Evolutionary conservation across 495 filamentous ascomycete genomes (phyloP), one percentile per base, ranked within the genome.

Genomic region (Neurospora hispaniola): DNA sequence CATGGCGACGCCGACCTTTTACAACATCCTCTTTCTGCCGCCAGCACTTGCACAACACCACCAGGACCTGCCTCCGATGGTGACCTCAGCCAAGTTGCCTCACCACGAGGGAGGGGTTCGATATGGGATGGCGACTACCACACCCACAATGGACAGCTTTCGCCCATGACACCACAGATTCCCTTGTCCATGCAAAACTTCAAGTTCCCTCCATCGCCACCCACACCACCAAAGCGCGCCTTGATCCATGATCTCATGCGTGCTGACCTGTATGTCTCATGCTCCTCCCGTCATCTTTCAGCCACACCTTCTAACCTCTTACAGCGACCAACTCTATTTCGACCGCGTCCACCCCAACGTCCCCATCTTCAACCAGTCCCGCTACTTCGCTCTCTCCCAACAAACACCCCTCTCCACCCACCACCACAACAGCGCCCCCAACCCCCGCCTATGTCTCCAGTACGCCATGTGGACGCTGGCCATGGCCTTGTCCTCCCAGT

Each of bases 401-500:
- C 76, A 76, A 35, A 35, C 6, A 62, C 54, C 54, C 7, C 54
- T 35, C 27, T 35, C 54, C 11, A 4, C 20, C 23, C 27, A 59
- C 48, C 48, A 59, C 23, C 20, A 10, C 20, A 5, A 27, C 46
- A 40, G 35, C 23, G 11, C 31, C 41, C 76, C 78, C 43, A 76
- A 80, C 4, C 74, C 80, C 38, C 79, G 80, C 42, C 71, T 80
- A 43, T 86, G 85, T 73, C 75, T 89, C 10, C 85, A 87, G 70
- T 83, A 84, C 74, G 86, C 87, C 41, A 88, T 89, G 86, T 88
- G 86, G 84, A 85, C 86, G 1, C 74, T 86, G 9, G 86, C 88
- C 11, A 84, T 84, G 40, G 83, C 84, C 0, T 76, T 86, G 5
- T 89, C 88, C 1, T 83, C 85, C 2, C 87, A 88, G 69, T 87